These are phyloP conservation scores for Nasturtium officinale DNA, from an alignment of 345 rosid species.

Conservation along the genomic window DNA sequence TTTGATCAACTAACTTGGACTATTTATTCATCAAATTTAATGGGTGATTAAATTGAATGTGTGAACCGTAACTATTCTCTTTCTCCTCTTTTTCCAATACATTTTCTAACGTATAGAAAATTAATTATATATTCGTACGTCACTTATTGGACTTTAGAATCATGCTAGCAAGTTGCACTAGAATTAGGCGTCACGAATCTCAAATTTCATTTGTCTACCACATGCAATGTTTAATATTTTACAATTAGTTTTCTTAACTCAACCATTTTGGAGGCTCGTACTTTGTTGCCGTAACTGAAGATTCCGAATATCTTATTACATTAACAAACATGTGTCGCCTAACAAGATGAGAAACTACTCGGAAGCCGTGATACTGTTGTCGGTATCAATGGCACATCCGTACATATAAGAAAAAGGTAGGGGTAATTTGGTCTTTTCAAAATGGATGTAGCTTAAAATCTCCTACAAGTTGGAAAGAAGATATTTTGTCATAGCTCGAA, in stretches of 20 bases:
- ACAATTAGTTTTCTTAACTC: background rate
- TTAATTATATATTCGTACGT: background rate
- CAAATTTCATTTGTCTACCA: background rate
- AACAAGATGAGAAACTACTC: background rate
- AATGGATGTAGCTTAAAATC: background rate
- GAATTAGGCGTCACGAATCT: constrained; percentile 3
- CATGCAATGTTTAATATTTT: background rate
- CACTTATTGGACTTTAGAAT: constrained; percentile 15
- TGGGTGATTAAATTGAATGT: background rate
- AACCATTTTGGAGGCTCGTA: constrained; percentile 15
- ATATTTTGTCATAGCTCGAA: background rate
- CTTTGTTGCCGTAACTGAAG: constrained; percentile 8
- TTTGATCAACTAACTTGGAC: background rate
- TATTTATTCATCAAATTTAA: background rate
- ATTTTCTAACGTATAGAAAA: background rate
- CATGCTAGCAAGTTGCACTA: constrained; percentile 10
- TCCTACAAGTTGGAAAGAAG: background rate
- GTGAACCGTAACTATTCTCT: background rate
- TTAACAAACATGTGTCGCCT: background rate
- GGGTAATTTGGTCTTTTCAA: background rate
- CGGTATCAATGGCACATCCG: background rate
- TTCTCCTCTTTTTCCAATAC: background rate
- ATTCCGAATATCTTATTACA: constrained; percentile 6
- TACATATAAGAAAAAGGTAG: background rate
- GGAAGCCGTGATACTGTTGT: background rate